Conservation (phyloP, 352 stramenopile species). For the Aphanomyces astaci region DNA sequence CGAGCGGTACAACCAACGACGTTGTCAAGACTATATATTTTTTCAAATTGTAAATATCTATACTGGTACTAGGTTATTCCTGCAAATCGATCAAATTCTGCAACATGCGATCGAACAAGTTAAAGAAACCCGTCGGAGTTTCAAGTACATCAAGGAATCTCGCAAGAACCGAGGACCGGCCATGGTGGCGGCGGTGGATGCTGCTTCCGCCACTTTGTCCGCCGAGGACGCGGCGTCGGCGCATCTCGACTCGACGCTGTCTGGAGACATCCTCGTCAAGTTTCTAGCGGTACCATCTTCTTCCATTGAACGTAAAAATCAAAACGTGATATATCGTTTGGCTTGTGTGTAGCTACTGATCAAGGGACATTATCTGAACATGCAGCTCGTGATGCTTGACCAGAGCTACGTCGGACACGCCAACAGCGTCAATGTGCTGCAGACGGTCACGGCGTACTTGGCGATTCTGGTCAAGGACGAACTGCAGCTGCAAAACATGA, state of each 20-base stretch:
- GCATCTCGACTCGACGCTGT: neutral
- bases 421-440: slow-evolving; percentile 23
- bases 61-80: slow-evolving; percentile 10
- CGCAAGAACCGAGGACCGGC: neutral
- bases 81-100: slow-evolving; percentile 23
- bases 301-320: neutral
- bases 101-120: slow-evolving; percentile 24
- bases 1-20: slow-evolving; percentile 24
- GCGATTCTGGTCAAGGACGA: slow-evolving; percentile 27
- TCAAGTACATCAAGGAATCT: slow-evolving; percentile 23
- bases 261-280: slow-evolving; percentile 13
- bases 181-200: neutral
- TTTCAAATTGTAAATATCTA: too few species aligned
- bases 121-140: slow-evolving; percentile 21
- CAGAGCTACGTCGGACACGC: slow-evolving; percentile 19
- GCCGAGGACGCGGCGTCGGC: neutral
- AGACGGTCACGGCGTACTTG: slow-evolving; percentile 24
- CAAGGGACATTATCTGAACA: slow-evolving; percentile 26
- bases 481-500: slow-evolving; percentile 19
- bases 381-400: slow-evolving; percentile 27
- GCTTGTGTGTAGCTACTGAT: slow-evolving; percentile 15
- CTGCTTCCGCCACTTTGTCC: neutral
- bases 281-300: slow-evolving; percentile 9
- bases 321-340: neutral
- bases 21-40: too few species aligned